Conservation (phyloP, 768 basidiomycete genomes). For the Sutorius australiensis region DNA sequence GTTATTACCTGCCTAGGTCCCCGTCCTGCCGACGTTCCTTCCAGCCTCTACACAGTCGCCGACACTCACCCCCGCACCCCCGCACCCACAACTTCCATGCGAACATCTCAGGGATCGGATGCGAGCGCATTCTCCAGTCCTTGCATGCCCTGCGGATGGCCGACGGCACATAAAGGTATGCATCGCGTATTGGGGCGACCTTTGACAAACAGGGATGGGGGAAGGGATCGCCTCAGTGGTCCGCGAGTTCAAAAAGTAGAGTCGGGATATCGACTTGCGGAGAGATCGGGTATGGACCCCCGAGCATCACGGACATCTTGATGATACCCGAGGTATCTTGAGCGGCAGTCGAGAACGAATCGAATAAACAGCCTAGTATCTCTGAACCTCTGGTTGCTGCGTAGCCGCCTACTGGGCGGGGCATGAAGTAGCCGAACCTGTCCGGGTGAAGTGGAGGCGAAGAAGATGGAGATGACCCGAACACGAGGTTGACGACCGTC, state of each 20-base stretch:
- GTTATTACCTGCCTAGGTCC: constrained; percentile 29
- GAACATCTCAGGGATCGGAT: constrained; percentile 41
- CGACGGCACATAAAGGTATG: constrained; percentile 75
- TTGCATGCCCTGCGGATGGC: constrained; percentile 66
- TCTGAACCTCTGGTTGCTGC: constrained; percentile 36
- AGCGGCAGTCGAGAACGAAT: constrained; percentile 67
- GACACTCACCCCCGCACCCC: constrained; percentile 86
- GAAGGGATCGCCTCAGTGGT: constrained; percentile 47
- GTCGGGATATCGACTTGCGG: constrained; percentile 25
- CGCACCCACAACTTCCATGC: constrained; percentile 71
- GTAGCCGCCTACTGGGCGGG: constrained; percentile 64
- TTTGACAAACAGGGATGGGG: constrained; percentile 52
- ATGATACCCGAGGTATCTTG: constrained; percentile 54
- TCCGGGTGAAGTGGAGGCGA: constrained; percentile 59
- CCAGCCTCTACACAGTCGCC: constrained; percentile 82
- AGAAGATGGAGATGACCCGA: constrained; percentile 43
- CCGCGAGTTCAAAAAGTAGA: constrained; percentile 34
- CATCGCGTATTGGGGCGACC: constrained; percentile 57
- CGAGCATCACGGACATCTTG: constrained; percentile 89
- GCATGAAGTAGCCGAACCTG: constrained; percentile 94
- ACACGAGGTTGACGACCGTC: constrained; percentile 86
- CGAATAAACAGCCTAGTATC: constrained; percentile 86
- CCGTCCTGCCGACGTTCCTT: constrained; percentile 47
- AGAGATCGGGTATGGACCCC: constrained; percentile 58
- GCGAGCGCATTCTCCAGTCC: constrained; percentile 48